Conservation (phyloP, 495 filamentous ascomycete genomes). For the Aspergillus sclerotioniger region DNA sequence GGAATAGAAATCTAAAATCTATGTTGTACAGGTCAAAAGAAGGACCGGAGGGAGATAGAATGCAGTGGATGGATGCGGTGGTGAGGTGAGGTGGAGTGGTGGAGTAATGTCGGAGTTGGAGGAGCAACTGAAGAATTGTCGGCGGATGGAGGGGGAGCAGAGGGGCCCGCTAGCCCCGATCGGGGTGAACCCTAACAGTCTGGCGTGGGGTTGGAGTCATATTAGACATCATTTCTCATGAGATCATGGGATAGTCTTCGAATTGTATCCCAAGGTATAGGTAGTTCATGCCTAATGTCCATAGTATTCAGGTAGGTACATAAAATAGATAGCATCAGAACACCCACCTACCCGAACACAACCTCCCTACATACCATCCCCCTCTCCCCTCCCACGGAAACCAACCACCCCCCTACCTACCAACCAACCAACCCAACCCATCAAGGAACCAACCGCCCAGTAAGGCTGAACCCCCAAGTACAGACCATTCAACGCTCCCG, state of each 20-base stretch:
- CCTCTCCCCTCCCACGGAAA: background rate
- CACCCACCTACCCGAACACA: too few relatives aligned
- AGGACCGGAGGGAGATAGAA: background rate
- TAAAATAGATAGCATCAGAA: too few relatives aligned
- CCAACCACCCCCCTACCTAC: background rate
- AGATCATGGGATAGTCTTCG: background rate
- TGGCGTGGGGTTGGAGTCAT: background rate
- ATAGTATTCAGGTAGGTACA: too few relatives aligned
- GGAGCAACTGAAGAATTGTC: too few relatives aligned
- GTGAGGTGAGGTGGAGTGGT: too few relatives aligned
- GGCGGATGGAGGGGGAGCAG: too few relatives aligned
- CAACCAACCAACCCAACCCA: background rate
- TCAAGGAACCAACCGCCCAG: background rate
- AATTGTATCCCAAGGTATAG: too few relatives aligned
- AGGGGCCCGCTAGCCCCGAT: constrained; percentile 15
- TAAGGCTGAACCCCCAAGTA: background rate
- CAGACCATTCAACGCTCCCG: background rate
- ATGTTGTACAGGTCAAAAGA: background rate
- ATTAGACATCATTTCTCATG: background rate
- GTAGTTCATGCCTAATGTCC: too few relatives aligned
- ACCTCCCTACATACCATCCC: background rate
- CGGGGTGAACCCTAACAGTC: constrained; percentile 8
- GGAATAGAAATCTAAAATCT: background rate
- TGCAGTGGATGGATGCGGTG: too few relatives aligned
- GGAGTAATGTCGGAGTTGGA: too few relatives aligned